Evolutionary conservation across 139 green algal species (phyloP), one percentile per base, ranked within the genome.

Genomic region (Picochlorum sp.): DNA sequence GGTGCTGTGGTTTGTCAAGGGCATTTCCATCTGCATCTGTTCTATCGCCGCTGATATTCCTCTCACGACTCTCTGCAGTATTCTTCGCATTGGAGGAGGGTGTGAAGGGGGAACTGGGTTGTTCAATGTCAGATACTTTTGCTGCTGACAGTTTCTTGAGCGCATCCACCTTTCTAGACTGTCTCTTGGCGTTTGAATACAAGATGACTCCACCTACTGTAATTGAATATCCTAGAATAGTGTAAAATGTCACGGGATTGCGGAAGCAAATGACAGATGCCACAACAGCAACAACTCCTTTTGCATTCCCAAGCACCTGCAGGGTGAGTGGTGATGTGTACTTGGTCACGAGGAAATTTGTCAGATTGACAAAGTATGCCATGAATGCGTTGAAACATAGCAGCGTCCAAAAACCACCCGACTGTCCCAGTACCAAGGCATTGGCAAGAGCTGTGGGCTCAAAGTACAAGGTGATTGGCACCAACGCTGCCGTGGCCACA

Each of bases 281-380:
- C 4, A 78, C 76, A 3, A 86, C 85, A 14, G 92, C 92, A 37
- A 97, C 85, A 5, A 96, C 89, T 4, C 92, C 90, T 81, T 98
- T 98, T 55, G 83, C 86, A 72, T 97, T 97, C 56, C 92, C 92
- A n/a, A 98, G 82, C 49, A 96, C 90, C 81, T 97, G 91, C 31
- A 98, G 78, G 11, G 92, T 98, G 14, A 98, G 79, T 4, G 92
- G 81, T 41, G 74, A 88, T 3, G 92, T 98, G 79, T 93, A 84
- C 73, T 94, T 95, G 13, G 92, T 98, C 23, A 98, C 91, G 66
- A 98, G 63, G 74, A 98, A 97, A 81, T 98, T 98, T 34, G 85
- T 92, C 21, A 98, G 82, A 79, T 98, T 98, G 58, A 95, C 87
- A 50, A 93, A 87, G 78, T 95, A 98, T 1, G 92, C 91, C 21